These are phyloP conservation scores for Falciphora oryzae DNA, from an alignment of 2,329 filamentous ascomycete species.

Conservation along the genomic window DNA sequence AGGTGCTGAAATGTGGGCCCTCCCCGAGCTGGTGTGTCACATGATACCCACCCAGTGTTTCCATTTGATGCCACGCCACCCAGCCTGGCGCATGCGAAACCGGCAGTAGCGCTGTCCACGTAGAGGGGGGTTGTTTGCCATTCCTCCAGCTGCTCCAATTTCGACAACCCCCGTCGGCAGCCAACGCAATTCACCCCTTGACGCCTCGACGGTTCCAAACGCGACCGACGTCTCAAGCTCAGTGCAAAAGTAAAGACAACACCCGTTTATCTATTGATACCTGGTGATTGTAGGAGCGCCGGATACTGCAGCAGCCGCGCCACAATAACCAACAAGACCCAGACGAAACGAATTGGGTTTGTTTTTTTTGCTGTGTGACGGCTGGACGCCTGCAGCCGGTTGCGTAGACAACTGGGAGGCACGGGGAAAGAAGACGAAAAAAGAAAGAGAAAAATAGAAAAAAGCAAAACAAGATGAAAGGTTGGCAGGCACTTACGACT, in stretches of 20 bases:
- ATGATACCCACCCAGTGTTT: not conserved
- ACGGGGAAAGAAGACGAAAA: not conserved
- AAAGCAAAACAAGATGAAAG: slow-evolving; percentile 17
- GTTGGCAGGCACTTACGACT: slow-evolving; percentile 12
- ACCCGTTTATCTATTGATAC: not conserved
- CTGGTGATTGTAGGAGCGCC: not conserved
- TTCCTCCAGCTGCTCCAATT: not conserved
- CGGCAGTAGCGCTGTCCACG: not conserved
- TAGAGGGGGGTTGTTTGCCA: not conserved
- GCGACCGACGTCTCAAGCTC: not conserved
- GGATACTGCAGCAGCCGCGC: no score
- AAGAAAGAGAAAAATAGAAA: slow-evolving; percentile 15
- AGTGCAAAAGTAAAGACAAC: not conserved
- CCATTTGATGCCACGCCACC: not conserved
- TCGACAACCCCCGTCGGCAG: no score
- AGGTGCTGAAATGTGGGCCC: not conserved
- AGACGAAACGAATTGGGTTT: not conserved
- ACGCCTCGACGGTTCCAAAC: not conserved
- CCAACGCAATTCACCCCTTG: not conserved
- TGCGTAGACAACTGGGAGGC: not conserved
- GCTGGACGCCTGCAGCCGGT: not conserved
- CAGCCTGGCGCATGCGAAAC: not conserved
- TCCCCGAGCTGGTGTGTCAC: not conserved
- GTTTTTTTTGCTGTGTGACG: not conserved
- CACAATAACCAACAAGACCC: not conserved